Evolutionary conservation across 805 yeast species (phyloP).

Genomic region (Grigorovia jiainica): DNA sequence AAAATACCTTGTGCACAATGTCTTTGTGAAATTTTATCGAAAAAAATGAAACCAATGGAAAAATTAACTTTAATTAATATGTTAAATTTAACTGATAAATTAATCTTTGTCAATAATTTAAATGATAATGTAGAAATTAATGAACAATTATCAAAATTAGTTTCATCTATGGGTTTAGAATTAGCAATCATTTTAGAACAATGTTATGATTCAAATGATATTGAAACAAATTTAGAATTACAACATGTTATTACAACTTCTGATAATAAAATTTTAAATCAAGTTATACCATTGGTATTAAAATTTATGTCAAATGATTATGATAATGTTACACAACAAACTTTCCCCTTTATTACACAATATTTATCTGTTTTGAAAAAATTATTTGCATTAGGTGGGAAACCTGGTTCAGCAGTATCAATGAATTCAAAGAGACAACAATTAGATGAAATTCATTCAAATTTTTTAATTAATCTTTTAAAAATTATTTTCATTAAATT

Average conservation of each 20-base stretch:
- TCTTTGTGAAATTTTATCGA: slow-evolving; percentile 52
- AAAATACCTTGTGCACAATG: slow-evolving; percentile 48
- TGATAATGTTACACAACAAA: slow-evolving; percentile 80
- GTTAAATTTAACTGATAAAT: slow-evolving; percentile 54
- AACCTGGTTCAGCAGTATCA: slow-evolving; percentile 32
- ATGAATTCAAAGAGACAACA: slow-evolving; percentile 28
- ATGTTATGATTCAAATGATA: slow-evolving; percentile 26
- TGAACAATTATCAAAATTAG: slow-evolving; percentile 66
- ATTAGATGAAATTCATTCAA: slow-evolving; percentile 32
- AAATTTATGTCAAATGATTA: slow-evolving; percentile 69
- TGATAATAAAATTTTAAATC: slow-evolving; percentile 40
- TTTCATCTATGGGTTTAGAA: slow-evolving; percentile 69
- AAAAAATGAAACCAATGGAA: slow-evolving; percentile 68
- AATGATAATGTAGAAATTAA: slow-evolving; percentile 51
- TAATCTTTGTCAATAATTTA: slow-evolving; percentile 13
- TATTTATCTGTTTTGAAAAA: slow-evolving; percentile 65
- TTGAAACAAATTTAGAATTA: slow-evolving; percentile 24
- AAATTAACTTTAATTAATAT: slow-evolving; percentile 55
- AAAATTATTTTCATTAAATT: slow-evolving; percentile 65
- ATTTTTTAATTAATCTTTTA: slow-evolving; percentile 53
- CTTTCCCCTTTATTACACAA: slow-evolving; percentile 70
- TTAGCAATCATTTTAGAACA: slow-evolving; percentile 58
- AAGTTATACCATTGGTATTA: slow-evolving; percentile 64
- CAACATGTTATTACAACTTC: slow-evolving; percentile 32
- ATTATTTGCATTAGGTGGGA: slow-evolving; percentile 32